Conservation (phyloP, 257 asterid species). For the Plantago elongata region DNA sequence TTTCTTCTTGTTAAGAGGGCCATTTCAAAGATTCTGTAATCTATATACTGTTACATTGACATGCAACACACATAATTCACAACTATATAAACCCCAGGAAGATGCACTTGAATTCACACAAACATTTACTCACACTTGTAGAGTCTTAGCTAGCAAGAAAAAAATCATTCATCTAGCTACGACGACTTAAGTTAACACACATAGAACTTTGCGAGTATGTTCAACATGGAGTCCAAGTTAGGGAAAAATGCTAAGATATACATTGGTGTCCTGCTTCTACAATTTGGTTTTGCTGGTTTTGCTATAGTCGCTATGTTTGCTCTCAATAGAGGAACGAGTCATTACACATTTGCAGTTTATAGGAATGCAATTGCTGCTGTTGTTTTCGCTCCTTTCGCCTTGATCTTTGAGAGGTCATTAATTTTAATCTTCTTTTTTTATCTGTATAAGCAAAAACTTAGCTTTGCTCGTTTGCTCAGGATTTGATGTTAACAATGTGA, state of each 20-base stretch:
- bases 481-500: not conserved
- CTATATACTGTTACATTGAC: not conserved
- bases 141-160: not conserved
- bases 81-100: not conserved
- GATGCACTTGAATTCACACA: constrained; percentile 2
- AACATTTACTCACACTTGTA: not conserved
- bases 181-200: not conserved
- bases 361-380: constrained; percentile 13
- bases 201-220: not conserved
- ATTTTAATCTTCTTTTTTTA: not conserved
- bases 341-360: constrained; percentile 13
- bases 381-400: constrained; percentile 12
- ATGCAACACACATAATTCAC: not conserved
- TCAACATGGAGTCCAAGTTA: constrained; percentile 8
- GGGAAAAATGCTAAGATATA: constrained; percentile 4
- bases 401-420: constrained; percentile 9
- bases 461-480: not conserved
- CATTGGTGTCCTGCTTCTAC: constrained; percentile 2
- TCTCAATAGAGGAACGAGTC: constrained; percentile 13
- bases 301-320: constrained; percentile 10
- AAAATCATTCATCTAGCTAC: not conserved
- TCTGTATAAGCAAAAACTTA: not conserved
- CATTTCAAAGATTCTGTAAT: constrained; percentile 1
- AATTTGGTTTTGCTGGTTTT: constrained; percentile 12
- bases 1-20: not conserved